Evolutionary conservation across 305 asterid genomes (phyloP), one percentile per base, ranked within the genome.

Genomic region (Plantago coronopus): DNA sequence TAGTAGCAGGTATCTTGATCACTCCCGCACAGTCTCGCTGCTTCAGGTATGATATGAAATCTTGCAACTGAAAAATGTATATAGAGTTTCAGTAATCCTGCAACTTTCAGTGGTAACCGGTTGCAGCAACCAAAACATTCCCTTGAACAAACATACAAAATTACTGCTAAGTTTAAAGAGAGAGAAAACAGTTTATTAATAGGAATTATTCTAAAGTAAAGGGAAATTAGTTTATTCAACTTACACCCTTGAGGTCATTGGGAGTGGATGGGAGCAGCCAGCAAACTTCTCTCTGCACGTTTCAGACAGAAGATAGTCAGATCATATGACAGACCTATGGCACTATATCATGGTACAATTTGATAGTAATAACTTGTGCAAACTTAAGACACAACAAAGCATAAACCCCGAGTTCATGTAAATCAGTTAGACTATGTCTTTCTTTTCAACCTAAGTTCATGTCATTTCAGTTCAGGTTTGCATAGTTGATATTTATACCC

Each of bases 11-110:
- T 70, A 91, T 72, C 76, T 86, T 91, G 76, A 91, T 91, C 20
- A 91, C 98, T 45, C 98, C 98, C 0, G 95, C 98, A 73, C 98
- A 88, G 38, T 91, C 95, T 78, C 98, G 80, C 81, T 91, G 98
- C 80, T 78, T 83, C 89, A 91, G 76, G 79, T 91, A 91, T 5
- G 86, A 65, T 50, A 81, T 66, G 67, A 91, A 91, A 70, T 91
- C 98, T 68, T 86, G 93, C 75, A 88, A 83, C 98, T 91, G 94
- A 73, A 74, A 40, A 70, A 1, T 17, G 27, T 11, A 50, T 34
- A 62, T 48, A 56, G 19, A 59, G 46, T 40, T 44, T 34, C 45
- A 15, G 29, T 53, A 31, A 31, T 44, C 18, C 20, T 27, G 56
- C 64, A 9, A 38, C 18, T 58, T 34, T 15, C 12, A 1, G 27